A percentile compares a stretch with the other conserved stretches of the same genome.
Evolutionary conservation across 2,329 filamentous ascomycete genomes (phyloP).

Genomic region (Cladophialophora carrionii): DNA sequence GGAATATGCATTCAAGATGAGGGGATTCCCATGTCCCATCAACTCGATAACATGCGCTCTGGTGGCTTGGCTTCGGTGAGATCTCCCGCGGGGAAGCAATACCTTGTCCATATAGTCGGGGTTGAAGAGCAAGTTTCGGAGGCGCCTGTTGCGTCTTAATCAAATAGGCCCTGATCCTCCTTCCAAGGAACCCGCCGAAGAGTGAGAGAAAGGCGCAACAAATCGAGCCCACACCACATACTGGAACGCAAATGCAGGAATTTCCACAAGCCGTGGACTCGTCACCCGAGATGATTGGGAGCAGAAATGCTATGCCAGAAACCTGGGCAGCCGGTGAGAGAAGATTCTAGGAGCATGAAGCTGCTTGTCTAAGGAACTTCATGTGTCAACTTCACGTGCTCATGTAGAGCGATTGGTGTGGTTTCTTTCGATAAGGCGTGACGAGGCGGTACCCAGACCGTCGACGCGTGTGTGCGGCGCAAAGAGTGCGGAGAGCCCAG

Average conservation of each 20-base stretch:
- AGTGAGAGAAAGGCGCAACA: background rate
- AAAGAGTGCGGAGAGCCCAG: background rate
- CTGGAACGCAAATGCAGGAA: no score
- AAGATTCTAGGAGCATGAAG: background rate
- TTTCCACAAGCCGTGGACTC: no score
- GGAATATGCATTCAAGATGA: conserved; percentile 2
- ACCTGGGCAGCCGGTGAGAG: background rate
- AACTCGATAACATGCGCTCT: background rate
- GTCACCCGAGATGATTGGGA: no score
- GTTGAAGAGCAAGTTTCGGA: background rate
- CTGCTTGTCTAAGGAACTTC: background rate
- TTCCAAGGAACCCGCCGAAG: background rate
- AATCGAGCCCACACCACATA: no score
- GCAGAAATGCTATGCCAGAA: no score
- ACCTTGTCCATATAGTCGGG: background rate
- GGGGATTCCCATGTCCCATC: background rate
- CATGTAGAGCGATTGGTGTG: background rate
- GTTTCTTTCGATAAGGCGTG: background rate
- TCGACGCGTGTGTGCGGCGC: background rate
- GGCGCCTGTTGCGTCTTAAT: background rate
- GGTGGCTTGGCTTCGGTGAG: background rate
- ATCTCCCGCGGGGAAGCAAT: background rate
- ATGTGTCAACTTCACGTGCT: background rate
- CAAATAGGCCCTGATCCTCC: background rate
- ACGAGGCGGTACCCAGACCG: background rate